Evolutionary conservation across 805 yeast species (phyloP), one percentile per base, ranked within the genome.

Genomic region (Ogataea nitratoaversa): DNA sequence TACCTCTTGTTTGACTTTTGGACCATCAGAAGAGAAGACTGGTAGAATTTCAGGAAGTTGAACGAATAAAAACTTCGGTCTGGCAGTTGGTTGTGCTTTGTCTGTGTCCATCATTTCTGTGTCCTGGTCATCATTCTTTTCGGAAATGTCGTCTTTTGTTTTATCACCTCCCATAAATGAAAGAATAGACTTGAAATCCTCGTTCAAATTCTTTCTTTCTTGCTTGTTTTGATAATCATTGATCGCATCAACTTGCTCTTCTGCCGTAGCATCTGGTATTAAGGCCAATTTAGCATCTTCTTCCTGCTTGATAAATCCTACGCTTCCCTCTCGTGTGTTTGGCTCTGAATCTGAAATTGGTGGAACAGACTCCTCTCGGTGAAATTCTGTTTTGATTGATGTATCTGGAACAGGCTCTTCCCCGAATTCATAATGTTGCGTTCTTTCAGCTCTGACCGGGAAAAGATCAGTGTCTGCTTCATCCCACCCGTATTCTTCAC

Each of bases 371-470:
- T 33, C n/a, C 14, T 52, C 59, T n/a, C 54, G 45, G 31, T 47
- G 59, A 35, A 55, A 50, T 30, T 59, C 66, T 1, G 57, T 52
- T 41, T 68, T 66, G 17, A 65, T 57, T 1, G 57, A 43, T 4
- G 58, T 64, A 13, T 65, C 56, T n/a, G 62, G 51, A 13, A 43
- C 32, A 3, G 56, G 45, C 29, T 49, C 59, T 36, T 59, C 64
- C 2, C 63, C 65, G 24, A 53, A 54, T 28, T 59, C 72, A 28
- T 61, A 65, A 39, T 67, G 71, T 24, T 68, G 71, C 9, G 67
- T 63, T 60, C 88, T 71, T 8, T 68, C 68, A 1, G 91, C 86
- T 50, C 89, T 72, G 4, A 84, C 81, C 0, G 91, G 91, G 66
- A 84, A 82, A 24, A 82, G 58, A 16, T 67, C 72, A 0, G 79